These are phyloP conservation scores for Chenopodium album DNA, from an alignment of 148 eudicot genomes.

Conservation along the genomic window DNA sequence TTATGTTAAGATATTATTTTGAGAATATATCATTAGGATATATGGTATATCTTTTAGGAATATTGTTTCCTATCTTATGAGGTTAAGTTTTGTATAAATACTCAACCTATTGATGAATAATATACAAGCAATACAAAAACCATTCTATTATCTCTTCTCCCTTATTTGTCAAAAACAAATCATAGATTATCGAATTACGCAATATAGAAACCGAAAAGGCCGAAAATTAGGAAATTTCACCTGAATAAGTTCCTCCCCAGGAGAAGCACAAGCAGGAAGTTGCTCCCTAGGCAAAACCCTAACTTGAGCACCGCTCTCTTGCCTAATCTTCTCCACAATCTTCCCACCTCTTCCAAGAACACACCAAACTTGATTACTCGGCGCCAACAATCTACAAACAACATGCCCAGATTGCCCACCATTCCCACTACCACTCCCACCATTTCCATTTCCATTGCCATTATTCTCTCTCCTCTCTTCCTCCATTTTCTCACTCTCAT, in stretches of 20 bases:
- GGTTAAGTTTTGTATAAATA: too few species aligned
- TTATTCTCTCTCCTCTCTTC: slow-evolving; percentile 15
- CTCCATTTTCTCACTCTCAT: background rate
- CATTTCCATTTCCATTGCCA: background rate
- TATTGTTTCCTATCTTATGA: too few species aligned
- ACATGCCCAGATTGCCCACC: slow-evolving; percentile 24
- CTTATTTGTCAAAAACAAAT: too few species aligned
- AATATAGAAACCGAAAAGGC: too few species aligned
- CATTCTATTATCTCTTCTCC: too few species aligned
- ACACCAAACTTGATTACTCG: slow-evolving; percentile 38
- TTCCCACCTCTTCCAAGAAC: slow-evolving; percentile 47
- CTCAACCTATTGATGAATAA: too few species aligned
- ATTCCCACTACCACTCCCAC: background rate
- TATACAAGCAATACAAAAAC: too few species aligned
- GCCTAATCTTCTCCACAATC: slow-evolving; percentile 45
- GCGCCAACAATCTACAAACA: slow-evolving; percentile 41
- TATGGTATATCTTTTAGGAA: too few species aligned
- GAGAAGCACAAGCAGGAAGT: slow-evolving; percentile 43
- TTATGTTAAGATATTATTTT: too few species aligned
- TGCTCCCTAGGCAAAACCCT: slow-evolving; percentile 40
- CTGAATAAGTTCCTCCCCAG: slow-evolving; percentile 54
- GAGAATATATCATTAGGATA: too few species aligned
- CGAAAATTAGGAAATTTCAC: slow-evolving; percentile 4
- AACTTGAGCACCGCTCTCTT: slow-evolving; percentile 45
- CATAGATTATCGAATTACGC: background rate